Evolutionary conservation across 2,329 filamentous ascomycete species (phyloP).

Genomic region (Pseudogymnoascus sp.): DNA sequence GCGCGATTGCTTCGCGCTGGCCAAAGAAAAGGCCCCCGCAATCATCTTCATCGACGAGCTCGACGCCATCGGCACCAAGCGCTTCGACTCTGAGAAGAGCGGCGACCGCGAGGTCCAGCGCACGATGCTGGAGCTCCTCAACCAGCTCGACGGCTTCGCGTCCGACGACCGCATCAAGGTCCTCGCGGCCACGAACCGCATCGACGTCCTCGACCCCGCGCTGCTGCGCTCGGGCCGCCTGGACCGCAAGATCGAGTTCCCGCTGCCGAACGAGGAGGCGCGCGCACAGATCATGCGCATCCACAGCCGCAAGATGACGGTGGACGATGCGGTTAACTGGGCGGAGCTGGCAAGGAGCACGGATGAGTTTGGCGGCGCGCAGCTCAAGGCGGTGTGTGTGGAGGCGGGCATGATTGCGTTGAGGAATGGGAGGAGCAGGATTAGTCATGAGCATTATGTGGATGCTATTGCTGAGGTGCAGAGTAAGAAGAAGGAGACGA

Average conservation of each 20-base stretch:
- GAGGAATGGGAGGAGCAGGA: constrained; percentile 88
- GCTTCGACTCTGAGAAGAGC: constrained; percentile 97
- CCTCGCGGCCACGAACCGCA: constrained; percentile 85
- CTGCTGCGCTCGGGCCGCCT: constrained; percentile 85
- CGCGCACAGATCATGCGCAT: constrained; percentile 95
- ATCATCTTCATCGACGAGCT: constrained; percentile 99
- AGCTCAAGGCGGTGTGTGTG: constrained; percentile 96
- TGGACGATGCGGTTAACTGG: constrained; percentile 92
- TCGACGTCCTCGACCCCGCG: constrained; percentile 88
- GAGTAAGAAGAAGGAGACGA: no score
- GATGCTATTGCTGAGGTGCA: no score
- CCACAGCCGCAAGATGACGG: constrained; percentile 96
- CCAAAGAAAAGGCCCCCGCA: constrained; percentile 96
- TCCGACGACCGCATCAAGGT: constrained; percentile 97
- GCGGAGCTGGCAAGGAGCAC: constrained; percentile 89
- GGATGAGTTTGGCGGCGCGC: constrained; percentile 95
- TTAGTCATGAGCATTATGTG: constrained; percentile 96
- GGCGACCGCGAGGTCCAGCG: constrained; percentile 96
- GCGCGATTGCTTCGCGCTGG: constrained; percentile 91
- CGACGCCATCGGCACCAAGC: constrained; percentile 96
- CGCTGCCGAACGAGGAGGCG: constrained; percentile 93
- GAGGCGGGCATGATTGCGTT: constrained; percentile 99
- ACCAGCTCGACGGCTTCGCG: constrained; percentile 96
- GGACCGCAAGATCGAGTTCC: constrained; percentile 97
- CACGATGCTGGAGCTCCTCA: constrained; percentile 97